phyloP scores from a whole-genome alignment of 139 green algal species.

The Pseudopediastrum boryanum region DNA sequence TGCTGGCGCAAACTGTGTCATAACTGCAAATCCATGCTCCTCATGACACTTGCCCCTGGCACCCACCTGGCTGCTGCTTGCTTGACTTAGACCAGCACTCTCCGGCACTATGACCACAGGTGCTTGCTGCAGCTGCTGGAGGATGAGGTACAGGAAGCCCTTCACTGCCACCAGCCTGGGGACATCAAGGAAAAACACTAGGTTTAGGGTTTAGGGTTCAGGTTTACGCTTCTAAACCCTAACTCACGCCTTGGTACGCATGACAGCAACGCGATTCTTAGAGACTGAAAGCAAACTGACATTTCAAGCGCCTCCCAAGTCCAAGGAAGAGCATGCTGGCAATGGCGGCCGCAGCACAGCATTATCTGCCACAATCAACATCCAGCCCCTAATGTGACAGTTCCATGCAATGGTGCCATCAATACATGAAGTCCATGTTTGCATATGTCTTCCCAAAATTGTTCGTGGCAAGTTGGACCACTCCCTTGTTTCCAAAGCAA shows the following conservation, averaged over 20 bases:
- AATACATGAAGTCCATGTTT: background rate
- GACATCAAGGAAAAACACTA: background rate
- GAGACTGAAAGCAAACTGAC: background rate
- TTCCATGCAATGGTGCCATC: background rate
- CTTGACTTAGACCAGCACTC: background rate
- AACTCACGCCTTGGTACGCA: background rate
- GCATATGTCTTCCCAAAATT: background rate
- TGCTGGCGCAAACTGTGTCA: background rate
- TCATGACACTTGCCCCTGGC: background rate
- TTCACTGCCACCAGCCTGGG: conserved; percentile 50
- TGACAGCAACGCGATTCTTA: background rate
- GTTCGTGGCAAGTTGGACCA: background rate
- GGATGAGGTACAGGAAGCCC: conserved; percentile 50
- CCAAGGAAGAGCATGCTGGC: background rate
- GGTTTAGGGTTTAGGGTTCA: background rate
- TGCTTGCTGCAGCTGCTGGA: conserved; percentile 43
- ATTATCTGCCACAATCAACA: background rate
- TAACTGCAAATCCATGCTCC: background rate
- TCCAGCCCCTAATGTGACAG: background rate
- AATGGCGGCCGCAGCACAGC: background rate
- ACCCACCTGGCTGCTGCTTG: conserved; percentile 48
- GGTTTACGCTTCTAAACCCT: background rate
- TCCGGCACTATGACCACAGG: background rate
- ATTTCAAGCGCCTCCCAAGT: background rate
- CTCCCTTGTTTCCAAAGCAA: background rate